These are phyloP conservation scores for Malbranchea cinnamomea DNA, from an alignment of 2,329 filamentous ascomycete genomes.

Conservation along the genomic window DNA sequence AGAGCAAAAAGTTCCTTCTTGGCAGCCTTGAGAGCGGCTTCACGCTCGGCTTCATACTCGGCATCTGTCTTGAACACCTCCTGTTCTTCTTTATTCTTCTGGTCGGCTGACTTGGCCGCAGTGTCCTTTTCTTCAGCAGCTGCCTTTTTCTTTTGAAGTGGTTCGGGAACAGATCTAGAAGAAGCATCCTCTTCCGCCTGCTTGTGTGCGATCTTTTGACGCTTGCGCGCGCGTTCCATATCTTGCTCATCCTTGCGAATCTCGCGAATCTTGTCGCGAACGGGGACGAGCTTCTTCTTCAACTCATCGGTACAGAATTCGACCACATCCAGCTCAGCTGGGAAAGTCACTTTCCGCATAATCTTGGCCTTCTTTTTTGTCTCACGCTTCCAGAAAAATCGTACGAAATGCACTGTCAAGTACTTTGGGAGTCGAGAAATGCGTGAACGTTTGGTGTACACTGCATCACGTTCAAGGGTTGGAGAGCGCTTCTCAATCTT, in stretches of 20 bases:
- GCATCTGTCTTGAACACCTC: slow-evolving; percentile 82
- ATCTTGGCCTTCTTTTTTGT: slow-evolving; percentile 99
- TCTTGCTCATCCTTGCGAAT: slow-evolving; percentile 91
- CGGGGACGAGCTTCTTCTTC: slow-evolving; percentile 65
- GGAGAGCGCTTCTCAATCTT: slow-evolving; percentile 82
- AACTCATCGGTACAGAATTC: slow-evolving; percentile 93
- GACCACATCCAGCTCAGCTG: slow-evolving; percentile 77
- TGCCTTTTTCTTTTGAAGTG: slow-evolving; percentile 34
- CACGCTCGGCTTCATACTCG: slow-evolving; percentile 75
- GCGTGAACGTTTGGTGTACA: slow-evolving; percentile 81
- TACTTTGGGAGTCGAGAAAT: slow-evolving; percentile 89
- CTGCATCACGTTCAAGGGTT: slow-evolving; percentile 58
- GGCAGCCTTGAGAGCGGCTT: slow-evolving; percentile 55
- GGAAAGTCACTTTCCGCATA: slow-evolving; percentile 96
- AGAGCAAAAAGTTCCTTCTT: slow-evolving; percentile 79
- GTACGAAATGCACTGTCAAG: slow-evolving; percentile 89
- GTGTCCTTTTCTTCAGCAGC: no score
- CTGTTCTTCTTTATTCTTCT: slow-evolving; percentile 46
- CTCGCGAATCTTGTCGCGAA: slow-evolving; percentile 93
- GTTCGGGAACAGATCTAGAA: slow-evolving; percentile 20
- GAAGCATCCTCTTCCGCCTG: slow-evolving; percentile 37
- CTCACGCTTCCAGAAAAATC: slow-evolving; percentile 94
- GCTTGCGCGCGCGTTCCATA: slow-evolving; percentile 77
- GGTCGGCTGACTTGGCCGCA: slow-evolving; percentile 34
- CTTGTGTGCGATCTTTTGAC: slow-evolving; percentile 58